Percentiles rank a stretch among this genome's conserved stretches.
Conservation (phyloP, 495 filamentous ascomycete species). For the Hyaloscypha variabilis region DNA sequence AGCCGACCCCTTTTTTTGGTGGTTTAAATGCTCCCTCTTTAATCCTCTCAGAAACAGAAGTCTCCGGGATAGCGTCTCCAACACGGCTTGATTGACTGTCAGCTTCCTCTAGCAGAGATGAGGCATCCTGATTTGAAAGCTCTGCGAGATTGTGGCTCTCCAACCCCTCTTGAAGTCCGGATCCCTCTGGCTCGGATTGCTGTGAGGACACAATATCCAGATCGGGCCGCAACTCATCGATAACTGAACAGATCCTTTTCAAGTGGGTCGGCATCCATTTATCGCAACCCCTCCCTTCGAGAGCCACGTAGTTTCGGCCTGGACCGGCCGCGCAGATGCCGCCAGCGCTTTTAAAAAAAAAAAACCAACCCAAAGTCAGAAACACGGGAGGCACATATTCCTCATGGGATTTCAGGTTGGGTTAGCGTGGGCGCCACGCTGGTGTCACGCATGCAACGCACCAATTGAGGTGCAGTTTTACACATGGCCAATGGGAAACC, state of each 20-base stretch:
- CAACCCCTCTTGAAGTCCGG: not conserved
- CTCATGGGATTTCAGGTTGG: too few species aligned
- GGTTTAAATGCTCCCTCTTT: conserved; percentile 7
- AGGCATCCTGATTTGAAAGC: conserved; percentile 11
- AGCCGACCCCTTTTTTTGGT: not conserved
- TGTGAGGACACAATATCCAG: not conserved
- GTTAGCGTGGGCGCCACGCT: too few species aligned
- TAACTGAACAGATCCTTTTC: not conserved
- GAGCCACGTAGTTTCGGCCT: not conserved
- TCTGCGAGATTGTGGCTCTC: conserved; percentile 20
- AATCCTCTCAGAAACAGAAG: conserved; percentile 12
- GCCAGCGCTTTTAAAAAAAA: not conserved
- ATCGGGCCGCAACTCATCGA: not conserved
- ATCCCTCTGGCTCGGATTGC: not conserved
- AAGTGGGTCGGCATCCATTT: not conserved
- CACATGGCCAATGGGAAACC: too few species aligned
- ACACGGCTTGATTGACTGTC: conserved; percentile 23
- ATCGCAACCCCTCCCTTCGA: not conserved
- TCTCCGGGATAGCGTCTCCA: conserved; percentile 3
- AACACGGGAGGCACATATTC: too few species aligned
- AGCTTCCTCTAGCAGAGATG: conserved; percentile 20
- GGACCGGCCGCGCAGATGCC: not conserved
- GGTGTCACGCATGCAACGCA: too few species aligned
- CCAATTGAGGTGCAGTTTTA: too few species aligned
- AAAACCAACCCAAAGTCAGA: too few species aligned